A percentile compares a stretch with the other conserved stretches of the same genome.
Conservation (phyloP, 371 early-diverging fungal species). For the Circinella minor region DNA sequence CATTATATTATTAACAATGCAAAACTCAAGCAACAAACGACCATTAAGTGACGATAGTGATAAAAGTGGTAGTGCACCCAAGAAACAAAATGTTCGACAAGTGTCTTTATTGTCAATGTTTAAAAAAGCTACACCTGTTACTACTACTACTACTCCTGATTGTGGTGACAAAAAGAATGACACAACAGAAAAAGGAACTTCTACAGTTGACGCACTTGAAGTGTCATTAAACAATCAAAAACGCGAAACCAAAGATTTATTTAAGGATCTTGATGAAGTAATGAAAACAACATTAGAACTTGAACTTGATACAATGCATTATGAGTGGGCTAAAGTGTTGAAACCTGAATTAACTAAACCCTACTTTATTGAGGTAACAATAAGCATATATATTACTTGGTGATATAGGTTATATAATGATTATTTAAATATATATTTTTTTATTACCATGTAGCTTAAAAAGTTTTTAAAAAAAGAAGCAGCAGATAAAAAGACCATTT, state of each 20-base stretch:
- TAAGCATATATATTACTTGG: too few species aligned
- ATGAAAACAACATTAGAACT: constrained; percentile 61
- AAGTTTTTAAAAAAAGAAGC: constrained; percentile 64
- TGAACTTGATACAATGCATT: constrained; percentile 74
- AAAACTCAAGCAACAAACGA: constrained; percentile 34
- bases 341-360: constrained; percentile 73
- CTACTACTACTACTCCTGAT: background rate
- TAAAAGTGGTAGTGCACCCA: constrained; percentile 5
- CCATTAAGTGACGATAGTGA: constrained; percentile 13
- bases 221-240: background rate
- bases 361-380: constrained; percentile 72
- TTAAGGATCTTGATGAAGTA: constrained; percentile 40
- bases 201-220: constrained; percentile 10
- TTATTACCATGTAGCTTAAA: constrained; percentile 60
- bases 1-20: background rate
- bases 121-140: constrained; percentile 12
- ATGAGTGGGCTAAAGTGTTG: constrained; percentile 80
- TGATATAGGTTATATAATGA: background rate
- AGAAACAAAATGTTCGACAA: constrained; percentile 31
- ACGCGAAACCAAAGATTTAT: constrained; percentile 17
- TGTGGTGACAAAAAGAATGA: constrained; percentile 2
- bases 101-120: constrained; percentile 41
- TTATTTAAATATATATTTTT: constrained; percentile 4
- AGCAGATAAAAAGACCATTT: constrained; percentile 58
- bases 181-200: background rate